Evolutionary conservation across 148 eudicot species (phyloP), one percentile per base, ranked within the genome.

Genomic region (Cornus controversa): DNA sequence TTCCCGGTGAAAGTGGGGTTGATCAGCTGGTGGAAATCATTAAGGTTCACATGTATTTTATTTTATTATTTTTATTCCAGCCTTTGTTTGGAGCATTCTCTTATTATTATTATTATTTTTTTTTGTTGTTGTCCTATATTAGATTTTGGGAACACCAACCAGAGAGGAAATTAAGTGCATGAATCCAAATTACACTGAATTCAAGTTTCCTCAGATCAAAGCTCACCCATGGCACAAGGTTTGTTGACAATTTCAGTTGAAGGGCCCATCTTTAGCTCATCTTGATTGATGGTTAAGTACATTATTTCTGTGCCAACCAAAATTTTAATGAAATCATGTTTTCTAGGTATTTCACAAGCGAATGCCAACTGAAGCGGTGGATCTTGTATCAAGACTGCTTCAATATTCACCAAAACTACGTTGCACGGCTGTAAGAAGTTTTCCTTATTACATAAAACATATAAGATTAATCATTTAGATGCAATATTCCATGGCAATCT

Each of bases 141-240:
- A 93, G 97, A 85, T 93, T 80, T 76, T 93, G 78, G 97, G 97
- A 70, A 93, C 97, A 45, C 97, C 97, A 66, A 93, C 97, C 15
- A 84, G 97, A 80, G 97, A 93, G 85, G 97, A 93, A 82, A 91
- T 93, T 71, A 93, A 80, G 84, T 93, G 97, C 84, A 93, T 93
- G 98, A 93, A 93, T 78, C 98, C 96, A 37, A 84, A 90, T 83
- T 93, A 93, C 79, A 91, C 80, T 2, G 96, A 93, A 72, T 93
- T 90, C 78, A 91, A 91, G 88, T 91, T 91, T 80, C 98, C 99
- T 15, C 99, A 95, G 81, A 95, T 95, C 80, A 95, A 95, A 89
- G 97, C 99, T 79, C 97, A 95, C 83, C 98, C 99, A 5, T 96
- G 98, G 99, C 98, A 96, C 88, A 96, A 96, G 98, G 99, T 96